Conservation (phyloP, 768 basidiomycete genomes). For the Auricularia cornea region DNA sequence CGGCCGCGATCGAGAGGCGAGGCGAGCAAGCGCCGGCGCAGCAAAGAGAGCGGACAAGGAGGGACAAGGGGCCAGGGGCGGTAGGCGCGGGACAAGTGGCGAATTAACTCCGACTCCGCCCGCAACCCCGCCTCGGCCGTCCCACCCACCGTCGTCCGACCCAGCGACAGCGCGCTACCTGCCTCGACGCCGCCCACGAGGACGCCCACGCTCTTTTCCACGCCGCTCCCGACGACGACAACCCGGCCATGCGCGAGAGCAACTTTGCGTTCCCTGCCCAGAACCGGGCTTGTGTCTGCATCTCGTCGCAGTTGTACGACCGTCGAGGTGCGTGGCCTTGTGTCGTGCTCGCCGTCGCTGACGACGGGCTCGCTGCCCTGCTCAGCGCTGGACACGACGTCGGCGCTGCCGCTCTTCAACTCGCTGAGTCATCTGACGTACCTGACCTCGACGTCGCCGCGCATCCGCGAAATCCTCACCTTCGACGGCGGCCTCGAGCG, state of each 20-base stretch:
- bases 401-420: slow-evolving; percentile 71
- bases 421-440: slow-evolving; percentile 93
- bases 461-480: slow-evolving; percentile 97
- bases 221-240: no score
- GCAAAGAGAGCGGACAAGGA: no score
- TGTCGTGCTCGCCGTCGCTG: not conserved
- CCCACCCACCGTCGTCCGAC: no score
- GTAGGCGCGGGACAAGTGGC: no score
- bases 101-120: no score
- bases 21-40: no score
- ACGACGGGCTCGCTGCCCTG: not conserved
- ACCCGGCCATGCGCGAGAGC: slow-evolving; percentile 69
- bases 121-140: no score
- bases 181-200: no score
- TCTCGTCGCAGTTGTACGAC: slow-evolving; percentile 91
- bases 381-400: slow-evolving; percentile 45
- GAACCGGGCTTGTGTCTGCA: slow-evolving; percentile 91
- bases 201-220: no score
- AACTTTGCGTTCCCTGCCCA: slow-evolving; percentile 93
- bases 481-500: slow-evolving; percentile 96
- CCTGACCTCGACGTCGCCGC: slow-evolving; percentile 92
- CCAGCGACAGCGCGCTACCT: no score
- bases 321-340: slow-evolving; percentile 60
- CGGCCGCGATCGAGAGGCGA: no score
- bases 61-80: no score